A percentile compares a stretch with the other conserved stretches of the same genome.
Conservation (phyloP, 192 early-diverging fungal genomes). For the Pilaira anomala region DNA sequence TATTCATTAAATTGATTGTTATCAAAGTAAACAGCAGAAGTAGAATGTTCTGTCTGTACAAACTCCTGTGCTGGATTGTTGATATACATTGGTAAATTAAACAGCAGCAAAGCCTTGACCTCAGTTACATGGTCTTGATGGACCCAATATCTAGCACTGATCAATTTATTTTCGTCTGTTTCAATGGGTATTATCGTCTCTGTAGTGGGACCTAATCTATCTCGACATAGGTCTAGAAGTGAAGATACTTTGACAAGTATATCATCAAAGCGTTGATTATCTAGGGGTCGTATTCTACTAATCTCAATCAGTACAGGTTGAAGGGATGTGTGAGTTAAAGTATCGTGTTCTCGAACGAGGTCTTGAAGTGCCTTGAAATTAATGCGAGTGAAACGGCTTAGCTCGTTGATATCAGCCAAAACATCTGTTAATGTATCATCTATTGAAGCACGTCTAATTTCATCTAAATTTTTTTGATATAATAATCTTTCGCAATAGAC, state of each 20-base stretch:
- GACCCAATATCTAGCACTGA: constrained; percentile 94
- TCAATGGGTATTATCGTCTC: constrained; percentile 11
- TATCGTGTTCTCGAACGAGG: constrained; percentile 87
- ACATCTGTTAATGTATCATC: constrained; percentile 30
- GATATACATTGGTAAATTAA: constrained; percentile 86
- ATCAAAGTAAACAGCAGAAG: constrained; percentile 93
- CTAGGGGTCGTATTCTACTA: constrained; percentile 22
- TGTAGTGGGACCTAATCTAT: constrained; percentile 13
- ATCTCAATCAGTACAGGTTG: constrained; percentile 17
- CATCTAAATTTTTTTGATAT: constrained; percentile 26
- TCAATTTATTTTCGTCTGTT: constrained; percentile 60
- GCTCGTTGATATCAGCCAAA: constrained; percentile 22
- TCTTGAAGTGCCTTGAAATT: constrained; percentile 88
- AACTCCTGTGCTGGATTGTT: constrained; percentile 73
- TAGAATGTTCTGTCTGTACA: constrained; percentile 63
- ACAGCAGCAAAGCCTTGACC: constrained; percentile 87
- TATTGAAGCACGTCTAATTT: constrained; percentile 23
- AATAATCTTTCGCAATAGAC: constrained; percentile 57
- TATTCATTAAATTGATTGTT: constrained; percentile 89
- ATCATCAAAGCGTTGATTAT: constrained; percentile 71
- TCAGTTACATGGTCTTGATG: constrained; percentile 93
- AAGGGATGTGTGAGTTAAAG: constrained; percentile 57
- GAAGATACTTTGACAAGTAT: constrained; percentile 24
- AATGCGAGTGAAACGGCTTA: constrained; percentile 24
- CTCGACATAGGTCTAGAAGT: constrained; percentile 23